Evolutionary conservation across 106 monocot genomes (phyloP), one percentile per base, ranked within the genome.

Genomic region (Phalaenopsis equestris): DNA sequence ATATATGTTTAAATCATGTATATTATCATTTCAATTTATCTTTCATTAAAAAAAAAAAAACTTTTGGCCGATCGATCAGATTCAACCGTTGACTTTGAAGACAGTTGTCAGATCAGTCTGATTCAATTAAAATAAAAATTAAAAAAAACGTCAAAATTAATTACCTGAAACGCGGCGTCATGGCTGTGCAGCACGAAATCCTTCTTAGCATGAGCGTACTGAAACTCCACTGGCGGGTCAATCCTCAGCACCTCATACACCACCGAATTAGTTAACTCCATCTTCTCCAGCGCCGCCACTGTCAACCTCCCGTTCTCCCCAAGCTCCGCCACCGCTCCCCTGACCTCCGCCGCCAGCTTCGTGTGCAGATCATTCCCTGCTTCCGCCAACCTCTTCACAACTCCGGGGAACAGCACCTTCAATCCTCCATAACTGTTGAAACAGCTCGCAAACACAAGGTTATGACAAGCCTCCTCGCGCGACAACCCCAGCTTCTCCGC

Each of bases 131-230:
- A 30, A 30, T 30, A 30, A 30, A 30, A 30, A 30, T 30, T 0
- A 30, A 30, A 30, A 30, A n/a, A n/a, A n/a, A n/a, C n/a, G n/a
- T 30, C 30, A 30, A 30, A 30, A 30, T 30, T 30, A 30, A 30
- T 30, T 0, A 52, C 52, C 52, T 52, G 52, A 52, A 52, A 52
- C 64, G 19, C 42, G 21, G 82, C 86, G 85, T 90, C 90, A 72
- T 90, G 90, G 86, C 86, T 90, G 57, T 88, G 82, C 23, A 90
- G 73, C 0, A 82, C 49, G 41, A 90, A 67, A 67, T 90, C 90
- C n/a, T 52, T 12, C 78, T 78, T 90, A 3, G 90, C 90, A 24
- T 77, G 58, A 1, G 80, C 90, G 75, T 88, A 90, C 86, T 88
- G 87, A 45, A 80, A 82, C 75, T 82, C 72, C 24, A 90, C 88